Evolutionary conservation across 352 stramenopile species (phyloP), one percentile per base, ranked within the genome.

Genomic region (Thraustotheca clavata): DNA sequence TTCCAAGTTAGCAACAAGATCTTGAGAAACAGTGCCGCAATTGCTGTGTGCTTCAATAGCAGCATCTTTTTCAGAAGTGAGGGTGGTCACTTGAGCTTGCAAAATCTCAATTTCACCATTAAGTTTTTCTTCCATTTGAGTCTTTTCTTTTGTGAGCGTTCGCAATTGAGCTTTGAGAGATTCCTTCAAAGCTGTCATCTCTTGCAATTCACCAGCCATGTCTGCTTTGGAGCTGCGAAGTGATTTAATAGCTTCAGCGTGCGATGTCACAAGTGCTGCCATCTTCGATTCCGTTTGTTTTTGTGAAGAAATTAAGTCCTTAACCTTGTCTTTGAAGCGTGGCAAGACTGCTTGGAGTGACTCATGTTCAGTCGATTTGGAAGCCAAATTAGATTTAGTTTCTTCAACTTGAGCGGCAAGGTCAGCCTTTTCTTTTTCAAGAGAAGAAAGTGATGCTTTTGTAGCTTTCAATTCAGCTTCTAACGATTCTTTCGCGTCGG

Each of bases 311-410:
- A 32, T 55, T 29, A 65, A 27, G 7, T 47, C 18, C n/a, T 43
- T 27, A 18, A 65, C 57, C 29, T 65, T 54, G 5, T 65, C 57
- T 33, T 65, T 65, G 38, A 65, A 65, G 22, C 57, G 38, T 4
- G 46, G n/a, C n/a, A 50, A n/a, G 12, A 65, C 26, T 29, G 18
- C 1, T 34, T 55, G 57, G 5, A 65, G n/a, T 18, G 43, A 52
- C 43, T 24, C n/a, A 7, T 35, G 11, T 31, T 52, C 43, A 11
- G 43, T 11, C 8, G 31, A 24, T 31, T 52, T 52, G 43, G 43
- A 24, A 18, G 43, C 43, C 43, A 52, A 18, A 9, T 24, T 31
- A 24, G 43, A 24, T 2, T n/a, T 47, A 24, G 27, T 24, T 24
- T n/a, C 27, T 24, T 47, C 39, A 31, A 24, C 43, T 31, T 14